These are phyloP conservation scores for Fusarium albidum DNA, from an alignment of 2,329 filamentous ascomycete species.

Conservation along the genomic window DNA sequence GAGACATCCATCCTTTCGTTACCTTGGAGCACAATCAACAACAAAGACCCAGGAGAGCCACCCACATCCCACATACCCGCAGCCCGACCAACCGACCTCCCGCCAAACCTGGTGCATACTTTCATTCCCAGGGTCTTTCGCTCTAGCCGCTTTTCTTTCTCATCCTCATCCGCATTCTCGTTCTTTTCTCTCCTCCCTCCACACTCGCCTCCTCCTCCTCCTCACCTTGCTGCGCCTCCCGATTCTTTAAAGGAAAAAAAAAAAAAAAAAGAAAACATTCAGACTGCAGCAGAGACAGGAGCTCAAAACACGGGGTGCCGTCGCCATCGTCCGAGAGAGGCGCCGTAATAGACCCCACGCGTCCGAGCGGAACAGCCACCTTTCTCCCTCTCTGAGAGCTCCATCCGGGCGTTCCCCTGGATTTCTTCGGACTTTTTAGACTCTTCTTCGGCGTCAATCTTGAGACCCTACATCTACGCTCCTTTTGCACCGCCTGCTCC, in stretches of 20 bases:
- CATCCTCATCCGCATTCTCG: not conserved
- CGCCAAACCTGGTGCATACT: constrained; percentile 4
- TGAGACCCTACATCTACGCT: constrained; percentile 27
- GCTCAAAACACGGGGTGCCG: not conserved
- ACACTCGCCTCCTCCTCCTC: not conserved
- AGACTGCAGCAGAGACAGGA: constrained; percentile 9
- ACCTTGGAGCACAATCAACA: constrained; percentile 26
- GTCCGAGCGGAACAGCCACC: constrained; percentile 39
- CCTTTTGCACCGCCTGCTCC: constrained; percentile 11
- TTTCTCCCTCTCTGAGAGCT: constrained; percentile 27
- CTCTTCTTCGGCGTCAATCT: constrained; percentile 33
- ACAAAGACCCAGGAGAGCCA: constrained; percentile 30
- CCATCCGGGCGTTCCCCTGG: constrained; percentile 37
- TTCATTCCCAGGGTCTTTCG: constrained; percentile 28
- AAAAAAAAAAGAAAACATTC: not conserved
- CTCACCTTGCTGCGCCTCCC: constrained; percentile 4
- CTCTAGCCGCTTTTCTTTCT: constrained; percentile 1
- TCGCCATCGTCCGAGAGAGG: constrained; percentile 10
- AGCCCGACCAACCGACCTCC: constrained; percentile 11
- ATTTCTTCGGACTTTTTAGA: constrained; percentile 33
- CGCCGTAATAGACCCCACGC: constrained; percentile 35
- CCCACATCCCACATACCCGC: constrained; percentile 20
- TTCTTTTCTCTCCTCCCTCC: not conserved
- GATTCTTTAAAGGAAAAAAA: not conserved
- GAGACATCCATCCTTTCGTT: constrained; percentile 18